A percentile compares a stretch with the other conserved stretches of the same genome.
Evolutionary conservation across 169 alveolate genomes (phyloP).

Genomic region (Plasmodium vinckei): DNA sequence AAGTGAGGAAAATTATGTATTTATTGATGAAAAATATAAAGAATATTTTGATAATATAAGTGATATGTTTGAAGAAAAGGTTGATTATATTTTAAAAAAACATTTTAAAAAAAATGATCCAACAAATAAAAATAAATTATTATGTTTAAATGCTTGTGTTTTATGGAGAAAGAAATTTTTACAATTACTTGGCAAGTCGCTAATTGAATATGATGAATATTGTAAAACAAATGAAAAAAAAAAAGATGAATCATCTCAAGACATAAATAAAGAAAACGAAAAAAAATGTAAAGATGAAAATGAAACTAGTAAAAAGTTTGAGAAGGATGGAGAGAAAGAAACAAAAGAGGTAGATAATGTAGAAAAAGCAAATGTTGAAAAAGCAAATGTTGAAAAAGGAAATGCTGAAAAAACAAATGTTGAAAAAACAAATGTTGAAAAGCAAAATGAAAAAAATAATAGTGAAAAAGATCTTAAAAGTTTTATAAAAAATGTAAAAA

Average conservation of each 20-base stretch:
- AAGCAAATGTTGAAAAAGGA: too few species aligned
- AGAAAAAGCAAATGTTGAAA: not conserved
- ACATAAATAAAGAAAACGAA: not conserved
- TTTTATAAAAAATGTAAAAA: constrained; percentile 42
- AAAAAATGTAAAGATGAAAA: not conserved
- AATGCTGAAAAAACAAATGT: constrained; percentile 1
- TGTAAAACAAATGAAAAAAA: constrained; percentile 12
- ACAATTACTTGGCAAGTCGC: constrained; percentile 8
- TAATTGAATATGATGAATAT: constrained; percentile 59
- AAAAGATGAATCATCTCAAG: not conserved
- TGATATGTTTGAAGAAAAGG: constrained; percentile 66
- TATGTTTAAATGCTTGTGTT: constrained; percentile 55
- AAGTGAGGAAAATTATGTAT: constrained; percentile 59
- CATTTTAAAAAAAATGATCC: constrained; percentile 71
- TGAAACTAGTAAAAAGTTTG: not conserved
- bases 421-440: not conserved
- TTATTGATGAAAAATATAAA: constrained; percentile 67
- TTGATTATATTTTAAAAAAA: constrained; percentile 48
- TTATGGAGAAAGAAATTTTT: constrained; percentile 49
- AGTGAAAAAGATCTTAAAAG: constrained; percentile 44
- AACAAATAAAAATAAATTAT: constrained; percentile 55
- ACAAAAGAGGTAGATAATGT: not conserved
- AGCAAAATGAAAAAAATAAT: not conserved
- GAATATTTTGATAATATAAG: constrained; percentile 57
- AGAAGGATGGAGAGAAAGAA: too few species aligned